A percentile compares a stretch with the other conserved stretches of the same genome.
Evolutionary conservation across 176 grass and related monocot genomes (phyloP).

Genomic region (Carex scoparia): DNA sequence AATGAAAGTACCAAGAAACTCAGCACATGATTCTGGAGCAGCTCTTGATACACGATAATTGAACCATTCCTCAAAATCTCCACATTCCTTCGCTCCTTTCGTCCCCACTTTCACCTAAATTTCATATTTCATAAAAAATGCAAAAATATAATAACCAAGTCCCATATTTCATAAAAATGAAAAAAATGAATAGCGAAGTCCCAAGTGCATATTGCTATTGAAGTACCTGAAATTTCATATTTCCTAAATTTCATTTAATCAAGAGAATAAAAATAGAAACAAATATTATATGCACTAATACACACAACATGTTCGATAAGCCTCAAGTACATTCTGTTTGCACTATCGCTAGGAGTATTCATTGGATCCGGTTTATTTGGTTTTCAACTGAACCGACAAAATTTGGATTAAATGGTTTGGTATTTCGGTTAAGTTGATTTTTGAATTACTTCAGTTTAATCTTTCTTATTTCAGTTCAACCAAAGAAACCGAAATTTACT

Average conservation of each 20-base stretch:
- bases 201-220: neutral
- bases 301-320: neutral
- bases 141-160: neutral
- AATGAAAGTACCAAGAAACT: conserved; percentile 87
- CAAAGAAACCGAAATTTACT: too few species aligned
- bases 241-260: neutral
- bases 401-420: too few species aligned
- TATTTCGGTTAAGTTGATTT: too few species aligned
- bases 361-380: too few species aligned
- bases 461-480: too few species aligned
- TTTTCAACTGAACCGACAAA: too few species aligned
- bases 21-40: conserved; percentile 73
- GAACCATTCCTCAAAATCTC: conserved; percentile 98
- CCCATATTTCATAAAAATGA: too few species aligned
- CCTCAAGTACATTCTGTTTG: too few species aligned
- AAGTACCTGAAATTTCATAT: neutral
- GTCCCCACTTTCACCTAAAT: conserved; percentile 69
- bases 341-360: too few species aligned
- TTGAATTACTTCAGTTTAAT: too few species aligned
- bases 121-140: neutral
- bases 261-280: neutral
- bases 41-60: conserved; percentile 85
- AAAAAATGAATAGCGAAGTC: too few species aligned
- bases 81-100: conserved; percentile 73
- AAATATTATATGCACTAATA: neutral